Base-by-base conservation (phyloP, 768 basidiomycete species). In the Lactarius hengduanensis region DNA sequence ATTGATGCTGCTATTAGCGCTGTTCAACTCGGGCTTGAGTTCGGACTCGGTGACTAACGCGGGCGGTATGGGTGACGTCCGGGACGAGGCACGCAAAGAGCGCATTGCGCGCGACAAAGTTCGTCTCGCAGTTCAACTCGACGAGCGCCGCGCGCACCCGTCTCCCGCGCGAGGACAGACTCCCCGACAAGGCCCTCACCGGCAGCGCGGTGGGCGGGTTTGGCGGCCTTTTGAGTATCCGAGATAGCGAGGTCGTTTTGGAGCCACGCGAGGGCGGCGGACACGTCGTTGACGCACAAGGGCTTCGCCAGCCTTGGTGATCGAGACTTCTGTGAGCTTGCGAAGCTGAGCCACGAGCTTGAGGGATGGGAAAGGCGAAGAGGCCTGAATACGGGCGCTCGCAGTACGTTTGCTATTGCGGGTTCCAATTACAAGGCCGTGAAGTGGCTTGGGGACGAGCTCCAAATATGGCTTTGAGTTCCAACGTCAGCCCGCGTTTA, bases 101-200 rank as follows among this genome's bases (percentile, higher is more conserved):
- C 64, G 89, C 85, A 71, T 93, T 96, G 69, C 92, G 79, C 28
- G 87, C 91, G 34, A 98, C 96, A 74, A 97, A 98, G 78, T 98
- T 96, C 61, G 96, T 92, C 30, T 30, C 30, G 30, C 5, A 30
- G 30, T 30, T 93, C 67, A 98, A 80, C 76, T 98, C 96, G 64
- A 98, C 80, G 84, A 97, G 90, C n/a, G 89, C 87, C 13, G 91
- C 94, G 45, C 92, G 30, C 30, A 92, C 77, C 45, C 84, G 78
- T 77, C 20, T 89, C 16, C 83, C 30, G 79, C 20, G 91, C 87
- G 66, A 96, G 78, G 11, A n/a, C n/a, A n/a, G n/a, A n/a, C n/a
- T n/a, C n/a, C n/a, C n/a, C n/a, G n/a, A n/a, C n/a, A n/a, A n/a
- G n/a, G n/a, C n/a, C n/a, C n/a, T n/a, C n/a, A n/a, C n/a, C n/a